phyloP scores from a whole-genome alignment of 768 basidiomycete genomes.

The Suillus occidentalis region DNA sequence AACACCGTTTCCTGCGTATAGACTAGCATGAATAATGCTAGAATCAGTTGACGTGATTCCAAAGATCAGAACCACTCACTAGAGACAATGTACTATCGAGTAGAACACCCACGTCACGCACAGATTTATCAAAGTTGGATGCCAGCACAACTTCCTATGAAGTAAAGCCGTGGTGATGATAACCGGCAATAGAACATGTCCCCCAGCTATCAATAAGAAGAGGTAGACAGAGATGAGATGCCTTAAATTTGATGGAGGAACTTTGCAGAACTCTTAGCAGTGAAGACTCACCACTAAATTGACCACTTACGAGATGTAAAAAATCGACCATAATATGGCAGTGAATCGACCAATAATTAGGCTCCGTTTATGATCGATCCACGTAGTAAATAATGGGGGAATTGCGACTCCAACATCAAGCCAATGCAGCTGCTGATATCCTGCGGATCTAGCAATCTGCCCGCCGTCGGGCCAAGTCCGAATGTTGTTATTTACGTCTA shows the following conservation, averaged over 20 bases:
- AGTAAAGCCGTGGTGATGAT: conserved; percentile 46
- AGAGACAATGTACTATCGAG: conserved; percentile 49
- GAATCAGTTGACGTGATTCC: background rate
- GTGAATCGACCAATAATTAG: conserved; percentile 1
- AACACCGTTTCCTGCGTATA: conserved; percentile 31
- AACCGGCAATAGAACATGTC: conserved; percentile 51
- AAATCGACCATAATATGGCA: background rate
- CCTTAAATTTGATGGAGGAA: conserved; percentile 22
- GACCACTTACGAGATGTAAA: conserved; percentile 19
- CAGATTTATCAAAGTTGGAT: conserved; percentile 56
- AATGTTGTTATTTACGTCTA: background rate
- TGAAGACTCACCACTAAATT: background rate
- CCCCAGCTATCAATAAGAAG: conserved; percentile 49
- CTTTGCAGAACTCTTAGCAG: conserved; percentile 4
- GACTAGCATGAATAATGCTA: conserved; percentile 17
- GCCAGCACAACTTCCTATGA: conserved; percentile 43
- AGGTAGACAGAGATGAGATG: conserved; percentile 42
- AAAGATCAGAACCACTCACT: conserved; percentile 38
- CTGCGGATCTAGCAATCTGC: background rate
- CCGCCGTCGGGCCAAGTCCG: background rate
- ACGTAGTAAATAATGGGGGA: conserved; percentile 11
- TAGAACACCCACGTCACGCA: conserved; percentile 57
- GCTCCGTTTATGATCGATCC: background rate
- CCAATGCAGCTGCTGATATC: background rate
- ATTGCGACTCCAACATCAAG: background rate